A percentile compares a stretch with the other conserved stretches of the same genome.
These are phyloP conservation scores for Salix suchowensis DNA, from an alignment of 345 rosid species.

Conservation along the genomic window DNA sequence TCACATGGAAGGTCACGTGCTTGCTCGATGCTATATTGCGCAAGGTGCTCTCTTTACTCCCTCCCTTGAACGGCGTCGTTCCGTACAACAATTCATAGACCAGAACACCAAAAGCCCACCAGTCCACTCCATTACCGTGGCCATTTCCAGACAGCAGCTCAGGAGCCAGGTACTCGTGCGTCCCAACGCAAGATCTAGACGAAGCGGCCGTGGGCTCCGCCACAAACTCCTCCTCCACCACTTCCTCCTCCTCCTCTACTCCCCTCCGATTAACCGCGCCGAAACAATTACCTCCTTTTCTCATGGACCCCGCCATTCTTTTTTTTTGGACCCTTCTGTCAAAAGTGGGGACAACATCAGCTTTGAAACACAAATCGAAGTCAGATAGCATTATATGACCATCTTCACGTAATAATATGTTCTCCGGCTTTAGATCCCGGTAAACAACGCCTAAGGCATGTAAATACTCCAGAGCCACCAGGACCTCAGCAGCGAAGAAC, in stretches of 20 bases:
- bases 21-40: conserved; percentile 66
- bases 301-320: conserved; percentile 33
- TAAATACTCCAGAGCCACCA: conserved; percentile 88
- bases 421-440: conserved; percentile 95
- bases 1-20: conserved; percentile 55
- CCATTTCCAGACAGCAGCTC: conserved; percentile 89
- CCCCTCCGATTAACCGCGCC: conserved; percentile 56
- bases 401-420: conserved; percentile 79
- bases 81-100: conserved; percentile 86
- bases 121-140: conserved; percentile 91
- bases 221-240: conserved; percentile 54
- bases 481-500: conserved; percentile 88
- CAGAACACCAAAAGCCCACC: conserved; percentile 93
- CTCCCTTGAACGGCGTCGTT: conserved; percentile 71
- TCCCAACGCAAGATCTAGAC: conserved; percentile 88
- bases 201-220: conserved; percentile 93
- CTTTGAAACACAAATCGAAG: conserved; percentile 80
- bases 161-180: conserved; percentile 94
- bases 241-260: conserved; percentile 50
- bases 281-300: conserved; percentile 43
- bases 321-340: conserved; percentile 22
- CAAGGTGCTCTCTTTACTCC: conserved; percentile 72
- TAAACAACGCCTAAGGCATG: conserved; percentile 93
- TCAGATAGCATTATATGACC: conserved; percentile 99
- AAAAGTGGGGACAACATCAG: conserved; percentile 76